A percentile compares a stretch with the other conserved stretches of the same genome.
phyloP scores from a whole-genome alignment of 2,329 filamentous ascomycete genomes.

The Diaporthe citrichinensis region DNA sequence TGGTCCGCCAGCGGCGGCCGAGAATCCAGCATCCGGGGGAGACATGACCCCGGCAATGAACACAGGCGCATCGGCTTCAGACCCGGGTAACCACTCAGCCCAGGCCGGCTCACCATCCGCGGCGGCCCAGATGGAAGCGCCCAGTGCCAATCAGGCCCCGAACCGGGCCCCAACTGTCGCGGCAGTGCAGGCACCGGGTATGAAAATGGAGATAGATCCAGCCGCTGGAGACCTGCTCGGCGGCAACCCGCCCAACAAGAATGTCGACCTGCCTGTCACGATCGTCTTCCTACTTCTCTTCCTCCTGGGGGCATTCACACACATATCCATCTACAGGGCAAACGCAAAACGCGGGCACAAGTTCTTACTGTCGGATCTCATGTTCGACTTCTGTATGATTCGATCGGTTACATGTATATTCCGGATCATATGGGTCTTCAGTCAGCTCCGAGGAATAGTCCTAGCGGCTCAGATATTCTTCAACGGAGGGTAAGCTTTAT shows the following conservation, averaged over 20 bases:
- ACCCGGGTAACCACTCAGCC: not conserved
- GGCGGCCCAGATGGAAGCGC: not conserved
- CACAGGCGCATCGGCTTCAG: not conserved
- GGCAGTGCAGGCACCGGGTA: not conserved
- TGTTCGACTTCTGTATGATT: constrained; percentile 56
- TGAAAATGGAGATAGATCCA: constrained; percentile 28
- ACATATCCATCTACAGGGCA: constrained; percentile 45
- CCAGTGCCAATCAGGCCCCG: constrained; percentile 7
- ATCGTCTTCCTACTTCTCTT: constrained; percentile 47
- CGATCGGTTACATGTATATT: constrained; percentile 52
- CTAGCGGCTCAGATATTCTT: constrained; percentile 54
- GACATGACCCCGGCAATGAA: not conserved
- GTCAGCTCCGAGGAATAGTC: constrained; percentile 47
- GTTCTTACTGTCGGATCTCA: constrained; percentile 53
- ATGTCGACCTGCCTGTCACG: constrained; percentile 46
- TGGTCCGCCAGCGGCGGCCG: not conserved
- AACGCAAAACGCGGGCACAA: constrained; percentile 55
- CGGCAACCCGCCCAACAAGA: constrained; percentile 32
- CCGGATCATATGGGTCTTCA: constrained; percentile 53
- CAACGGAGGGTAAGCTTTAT: constrained; percentile 51
- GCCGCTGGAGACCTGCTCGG: constrained; percentile 35
- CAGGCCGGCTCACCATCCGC: not conserved
- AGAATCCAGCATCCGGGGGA: constrained; percentile 8
- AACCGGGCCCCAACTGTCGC: not conserved
- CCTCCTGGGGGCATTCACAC: constrained; percentile 44